Base-by-base conservation (phyloP, 129 eudicot genomes). In the Mikania micrantha region DNA sequence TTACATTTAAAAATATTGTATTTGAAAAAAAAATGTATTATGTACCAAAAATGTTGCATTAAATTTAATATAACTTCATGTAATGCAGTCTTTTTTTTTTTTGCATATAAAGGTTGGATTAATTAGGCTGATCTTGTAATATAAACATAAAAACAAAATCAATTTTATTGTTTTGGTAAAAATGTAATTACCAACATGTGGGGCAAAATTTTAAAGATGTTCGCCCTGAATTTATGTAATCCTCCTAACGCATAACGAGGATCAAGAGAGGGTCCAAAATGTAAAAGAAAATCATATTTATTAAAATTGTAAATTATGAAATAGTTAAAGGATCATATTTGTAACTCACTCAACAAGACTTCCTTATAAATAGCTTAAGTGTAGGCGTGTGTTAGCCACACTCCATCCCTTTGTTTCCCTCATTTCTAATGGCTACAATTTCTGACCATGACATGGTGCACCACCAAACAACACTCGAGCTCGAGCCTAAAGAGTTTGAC, bases 301-400 rank as follows among this genome's bases (percentile, higher is more conserved):
- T 66, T 29, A 56, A 29, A n/a, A 39, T 40, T 70, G 75, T 58
- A 40, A 57, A 19, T 39, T 41, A 57, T 39, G 39, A n/a, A 41
- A 70, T 59, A 70, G 21, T 70, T 52, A 41, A 70, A 70, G 75
- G 75, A 70, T 70, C 75, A 39, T 40, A 16, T 70, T 3, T 70
- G 75, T 57, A 57, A 70, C 8, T 50, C 5, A 50, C 32, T 57
- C 67, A 25, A 57, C 66, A 40, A 70, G 4, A 28, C 40, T 56
- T 41, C 58, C 58, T 70, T 57, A 70, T 70, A 70, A 57, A 70
- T 70, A 70, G 66, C 75, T 57, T 70, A 70, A 66, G 40, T 70
- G 58, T 40, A 25, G 65, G 75, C 75, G 75, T 70, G 75, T 70
- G 75, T 70, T 57, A 70, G 66, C 75, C 75, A 70, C 75, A 70